Evolutionary conservation across 306 rosid genomes (phyloP), one percentile per base, ranked within the genome.

Genomic region (Dryas octopetala): DNA sequence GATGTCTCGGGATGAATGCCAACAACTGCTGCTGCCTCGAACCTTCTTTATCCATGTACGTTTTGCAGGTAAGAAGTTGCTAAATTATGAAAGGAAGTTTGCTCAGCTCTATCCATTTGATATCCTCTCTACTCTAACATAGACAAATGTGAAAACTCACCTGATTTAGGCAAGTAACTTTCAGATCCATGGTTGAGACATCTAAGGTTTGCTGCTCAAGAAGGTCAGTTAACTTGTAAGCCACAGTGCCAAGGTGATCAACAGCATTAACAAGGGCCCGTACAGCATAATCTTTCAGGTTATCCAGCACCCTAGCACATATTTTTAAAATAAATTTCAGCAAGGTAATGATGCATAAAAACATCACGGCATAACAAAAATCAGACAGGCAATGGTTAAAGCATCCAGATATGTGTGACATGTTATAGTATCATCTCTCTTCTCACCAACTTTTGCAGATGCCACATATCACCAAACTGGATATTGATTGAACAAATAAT

Each of bases 211-310:
- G 93, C 89, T 94, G 89, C 76, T 91, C 98, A 55, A 94, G 81
- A 78, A 91, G 91, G 81, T 90, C 91, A 0, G 85, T 85, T 76
- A 94, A 86, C 85, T 94, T 94, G 93, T 82, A 91, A 58, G 97
- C 95, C n/a, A 94, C 98, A 5, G 98, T 94, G 80, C 98, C 98
- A 70, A 94, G 96, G 87, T 94, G 97, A 89, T 91, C 98, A 59
- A 94, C 97, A 16, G 96, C 96, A 78, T 95, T 95, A 40, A 95
- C 93, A 66, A 91, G 91, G 75, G 98, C 97, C 41, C 93, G 90
- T 23, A 88, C 90, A 68, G 96, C 97, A 86, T 95, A 95, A 84
- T 92, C 97, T 84, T 92, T 95, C 75, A 95, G 82, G 85, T 95
- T 90, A 23, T 95, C 97, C 82, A 91, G 85, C 16, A 91, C 93